Evolutionary conservation across 805 yeast species (phyloP).

Genomic region (Kluyveromyces dobzhanskii): DNA sequence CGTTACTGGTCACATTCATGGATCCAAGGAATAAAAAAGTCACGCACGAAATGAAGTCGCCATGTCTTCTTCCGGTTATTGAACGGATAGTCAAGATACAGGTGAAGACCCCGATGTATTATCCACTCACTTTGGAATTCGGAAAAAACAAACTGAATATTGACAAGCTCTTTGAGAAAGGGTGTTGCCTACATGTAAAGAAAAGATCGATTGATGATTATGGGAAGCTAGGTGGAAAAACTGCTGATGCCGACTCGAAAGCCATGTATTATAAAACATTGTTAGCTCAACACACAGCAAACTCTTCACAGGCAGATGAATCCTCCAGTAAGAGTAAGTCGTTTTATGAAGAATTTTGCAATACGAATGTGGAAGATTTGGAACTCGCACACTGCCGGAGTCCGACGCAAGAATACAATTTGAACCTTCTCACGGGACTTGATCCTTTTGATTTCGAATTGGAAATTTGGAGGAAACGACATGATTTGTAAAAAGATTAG

Average conservation of each 20-base stretch:
- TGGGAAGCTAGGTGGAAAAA: conserved; percentile 1
- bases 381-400: not conserved
- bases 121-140: conserved; percentile 38
- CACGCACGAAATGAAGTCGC: conserved; percentile 33
- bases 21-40: conserved; percentile 26
- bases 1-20: conserved; percentile 34
- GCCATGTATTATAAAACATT: conserved; percentile 3
- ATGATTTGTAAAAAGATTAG: not conserved
- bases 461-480: conserved; percentile 3
- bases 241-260: not conserved
- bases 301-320: not conserved
- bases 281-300: not conserved
- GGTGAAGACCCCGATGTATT: conserved; percentile 41
- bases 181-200: conserved; percentile 22
- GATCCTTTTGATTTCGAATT: conserved; percentile 2
- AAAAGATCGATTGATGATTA: conserved; percentile 7
- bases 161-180: conserved; percentile 20
- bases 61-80: conserved; percentile 61
- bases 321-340: not conserved
- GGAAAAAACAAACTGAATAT: conserved; percentile 20
- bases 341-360: conserved; percentile 1
- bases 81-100: conserved; percentile 40
- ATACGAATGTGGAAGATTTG: conserved; percentile 2
- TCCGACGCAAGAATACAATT: conserved; percentile 2
- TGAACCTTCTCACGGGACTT: conserved; percentile 1